Base-by-base conservation (phyloP, 1,284 basidiomycete species). In the Apiotrichum laibachii region DNA sequence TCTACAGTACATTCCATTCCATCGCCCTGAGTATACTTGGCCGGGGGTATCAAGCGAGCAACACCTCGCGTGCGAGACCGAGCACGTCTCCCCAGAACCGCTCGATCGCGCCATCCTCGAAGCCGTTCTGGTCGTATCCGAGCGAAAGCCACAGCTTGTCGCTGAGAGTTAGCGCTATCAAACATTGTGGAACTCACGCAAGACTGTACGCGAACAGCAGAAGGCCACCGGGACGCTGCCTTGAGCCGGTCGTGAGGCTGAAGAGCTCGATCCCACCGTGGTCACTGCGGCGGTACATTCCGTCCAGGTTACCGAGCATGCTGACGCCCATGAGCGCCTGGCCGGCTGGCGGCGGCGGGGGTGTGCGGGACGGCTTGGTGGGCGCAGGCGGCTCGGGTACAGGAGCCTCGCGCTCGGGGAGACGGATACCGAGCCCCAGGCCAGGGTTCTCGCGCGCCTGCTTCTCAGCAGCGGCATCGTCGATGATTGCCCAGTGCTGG, bases 221-320 rank as follows among this genome's bases (percentile, higher is more conserved):
- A 81, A 89, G 84, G 10, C 85, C 88, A 2, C 88, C 85, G 0
- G 82, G 66, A 2, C 88, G 83, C 71, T 90, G 88, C 10, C 89
- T 81, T 6, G 86, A 88, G 0, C 88, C 89, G 3, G 88, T 90
- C 22, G 87, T 90, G 26, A 90, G 79, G 16, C 84, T 85, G 63
- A 86, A 83, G 35, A 90, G 78, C 21, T 62, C 37, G 75, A 84
- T 72, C 0, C 79, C 70, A 12, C 82, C 80, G 77, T 84, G 89
- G 0, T 71, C 63, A 13, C 79, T 76, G 70, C 89, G 87, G 61
- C 85, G 83, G 78, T 90, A 92, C 22, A 86, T 86, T 5, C 82
- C 85, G 70, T 91, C 89, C 49, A 90, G 79, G 70, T 89, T 90
- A 2, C 88, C 88, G 39, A 90, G 81, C 59, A 91, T 80, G 11